Base-by-base conservation (phyloP, 805 yeast species). In the Yarrowia sp. region DNA sequence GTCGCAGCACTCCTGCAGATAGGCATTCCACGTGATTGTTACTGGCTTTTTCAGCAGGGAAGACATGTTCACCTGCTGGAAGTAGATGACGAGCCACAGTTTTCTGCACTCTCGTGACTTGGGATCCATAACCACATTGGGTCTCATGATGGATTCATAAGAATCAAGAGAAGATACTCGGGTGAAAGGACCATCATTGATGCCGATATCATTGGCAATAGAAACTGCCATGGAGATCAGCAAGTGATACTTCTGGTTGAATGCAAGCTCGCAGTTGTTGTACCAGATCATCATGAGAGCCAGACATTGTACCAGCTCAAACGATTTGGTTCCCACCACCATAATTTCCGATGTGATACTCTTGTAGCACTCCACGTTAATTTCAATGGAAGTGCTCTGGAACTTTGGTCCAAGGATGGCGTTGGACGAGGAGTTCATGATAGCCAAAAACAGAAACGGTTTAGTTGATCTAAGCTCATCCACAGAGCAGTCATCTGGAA, bases 221-320 rank as follows among this genome's bases (percentile, higher is more conserved):
- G 88, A 79, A 14, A 87, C 83, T 62, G 92, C 85, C 22, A 90
- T 77, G 14, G 83, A 78, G 64, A 85, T 83, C 67, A 90, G 80
- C 62, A 90, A 77, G 72, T 89, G 95, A 68, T 87, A 86, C 54
- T 96, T 83, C 65, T 96, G 83, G 69, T 88, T 89, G 68, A 86
- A 89, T 68, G 89, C 89, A 69, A 89, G 78, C 74, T 90, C 97
- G 0, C 96, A 89, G 4, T 90, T 83, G 68, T 88, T 89, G 72
- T 90, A 91, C 96, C 96, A 92, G 30, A 87, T 74, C 26, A 88
- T 82, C 62, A 88, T 77, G 6, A 89, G 70, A 19, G 88, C 71
- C 58, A 89, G 76, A 19, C 86, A 77, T 72, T 87, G 86, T 41
- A 91, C 76, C 38, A 90, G 74, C 72, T 90, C 92, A 17, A 85